phyloP scores from a whole-genome alignment of 371 early-diverging fungal genomes.

The Syncephalastrum monosporum region DNA sequence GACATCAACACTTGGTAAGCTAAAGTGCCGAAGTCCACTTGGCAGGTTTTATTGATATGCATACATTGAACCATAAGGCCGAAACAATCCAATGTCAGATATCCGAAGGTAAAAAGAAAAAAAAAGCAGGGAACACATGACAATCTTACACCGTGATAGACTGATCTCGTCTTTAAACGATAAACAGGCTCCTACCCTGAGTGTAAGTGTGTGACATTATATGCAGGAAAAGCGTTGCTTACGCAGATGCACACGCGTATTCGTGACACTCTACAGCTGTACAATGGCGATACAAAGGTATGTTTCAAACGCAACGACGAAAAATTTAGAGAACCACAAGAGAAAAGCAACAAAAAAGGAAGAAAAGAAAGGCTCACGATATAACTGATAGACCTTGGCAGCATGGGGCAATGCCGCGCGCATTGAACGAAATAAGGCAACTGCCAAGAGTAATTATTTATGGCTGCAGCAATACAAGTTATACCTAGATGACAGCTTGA shows the following conservation, averaged over 20 bases:
- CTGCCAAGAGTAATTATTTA: constrained; percentile 18
- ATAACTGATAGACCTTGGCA: constrained; percentile 22
- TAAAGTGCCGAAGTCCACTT: no score
- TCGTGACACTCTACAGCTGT: constrained; percentile 6
- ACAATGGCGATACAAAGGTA: constrained; percentile 9
- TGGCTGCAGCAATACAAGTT: constrained; percentile 55
- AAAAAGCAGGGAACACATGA: background rate
- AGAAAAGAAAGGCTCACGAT: no score
- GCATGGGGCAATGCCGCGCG: constrained; percentile 47
- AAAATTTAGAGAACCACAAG: no score
- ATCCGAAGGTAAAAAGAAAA: constrained; percentile 34
- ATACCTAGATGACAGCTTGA: constrained; percentile 50
- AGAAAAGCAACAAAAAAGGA: no score
- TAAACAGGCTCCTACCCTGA: constrained; percentile 39
- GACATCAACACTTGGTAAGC: constrained; percentile 38
- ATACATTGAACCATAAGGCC: constrained; percentile 27
- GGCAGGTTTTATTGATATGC: background rate
- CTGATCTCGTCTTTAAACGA: background rate
- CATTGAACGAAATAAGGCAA: constrained; percentile 19
- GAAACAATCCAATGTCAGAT: constrained; percentile 34
- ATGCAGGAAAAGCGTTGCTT: background rate
- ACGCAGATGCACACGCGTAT: no score
- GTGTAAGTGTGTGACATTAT: constrained; percentile 29
- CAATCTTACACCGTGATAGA: background rate
- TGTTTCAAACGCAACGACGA: no score